Base-by-base conservation (phyloP, 2,329 filamentous ascomycete species). In the Xenoacremonium recifei region DNA sequence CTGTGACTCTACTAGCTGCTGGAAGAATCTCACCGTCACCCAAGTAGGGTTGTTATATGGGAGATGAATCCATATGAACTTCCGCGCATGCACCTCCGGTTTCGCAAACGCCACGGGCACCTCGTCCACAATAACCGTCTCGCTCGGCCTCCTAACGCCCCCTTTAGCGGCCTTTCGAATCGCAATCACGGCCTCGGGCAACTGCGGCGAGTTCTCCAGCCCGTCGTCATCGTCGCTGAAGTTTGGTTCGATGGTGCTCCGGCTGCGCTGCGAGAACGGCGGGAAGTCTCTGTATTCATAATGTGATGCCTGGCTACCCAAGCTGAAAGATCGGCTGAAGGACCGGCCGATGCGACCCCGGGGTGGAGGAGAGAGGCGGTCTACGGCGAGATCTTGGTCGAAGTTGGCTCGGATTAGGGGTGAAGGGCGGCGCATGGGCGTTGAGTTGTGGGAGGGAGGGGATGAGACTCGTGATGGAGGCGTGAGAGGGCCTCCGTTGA, bases 31-130 rank as follows among this genome's bases (percentile, higher is more conserved):
- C 54, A 76, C 76, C 65, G 76, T 77, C 3, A 80, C 77, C 77
- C 77, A 81, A 0, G 72, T 68, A 0, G 77, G 75, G 38, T 80
- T 80, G 7, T 76, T 80, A 20, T 72, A 80, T 0, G 77, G 74
- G 15, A 78, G 49, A 57, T 81, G 77, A 35, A 80, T 70, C 77
- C 78, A 81, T 51, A 75, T 71, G 49, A 80, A 80, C 54, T 73
- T 78, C 18, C 73, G 68, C 3, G 57, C 50, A 25, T 59, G 54
- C 3, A 60, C 53, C 29, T 63, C 55, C 2, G 66, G 66, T 40
- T 58, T 65, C 9, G 51, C 42, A 50, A 68, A 63, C 21, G 60
- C 55, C 25, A 55, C 46, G 0, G 58, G 55, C 7, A 54, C 47
- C 13, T 63, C 59, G 11, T 64, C 62, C 1, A 58, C 51, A 9